These are phyloP conservation scores for Sarocladium brachiariae DNA, from an alignment of 2,329 filamentous ascomycete genomes.

Conservation along the genomic window DNA sequence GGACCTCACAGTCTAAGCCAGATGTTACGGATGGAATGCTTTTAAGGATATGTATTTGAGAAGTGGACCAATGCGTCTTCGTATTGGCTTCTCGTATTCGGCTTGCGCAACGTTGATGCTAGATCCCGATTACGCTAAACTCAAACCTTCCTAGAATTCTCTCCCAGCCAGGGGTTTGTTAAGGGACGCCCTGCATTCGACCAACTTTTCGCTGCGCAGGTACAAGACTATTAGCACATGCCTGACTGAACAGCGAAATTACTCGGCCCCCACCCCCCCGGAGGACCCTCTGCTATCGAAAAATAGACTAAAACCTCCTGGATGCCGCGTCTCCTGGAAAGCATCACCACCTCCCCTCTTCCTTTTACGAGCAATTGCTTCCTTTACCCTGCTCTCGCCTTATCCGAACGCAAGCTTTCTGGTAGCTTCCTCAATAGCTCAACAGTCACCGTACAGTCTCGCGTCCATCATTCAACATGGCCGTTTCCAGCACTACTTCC, in stretches of 20 bases:
- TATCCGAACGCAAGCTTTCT: neutral
- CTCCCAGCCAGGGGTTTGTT: conserved; percentile 3
- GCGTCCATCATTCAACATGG: conserved; percentile 33
- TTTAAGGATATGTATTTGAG: neutral
- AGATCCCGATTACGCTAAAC: conserved; percentile 1
- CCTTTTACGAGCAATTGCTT: neutral
- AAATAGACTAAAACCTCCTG: conserved; percentile 9
- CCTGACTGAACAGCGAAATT: neutral
- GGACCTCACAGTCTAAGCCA: too few relatives aligned
- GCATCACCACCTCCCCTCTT: neutral
- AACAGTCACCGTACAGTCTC: conserved; percentile 10
- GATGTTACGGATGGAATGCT: too few relatives aligned
- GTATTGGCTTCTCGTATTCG: conserved; percentile 7
- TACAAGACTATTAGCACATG: neutral
- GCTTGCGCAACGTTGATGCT: neutral
- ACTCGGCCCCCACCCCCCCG: neutral
- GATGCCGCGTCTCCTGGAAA: conserved; percentile 2
- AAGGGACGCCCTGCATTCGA: conserved; percentile 2
- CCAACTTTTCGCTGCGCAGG: conserved; percentile 1
- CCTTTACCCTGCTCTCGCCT: neutral
- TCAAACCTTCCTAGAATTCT: neutral
- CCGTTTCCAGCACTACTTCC: conserved; percentile 29
- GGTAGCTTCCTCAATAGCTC: neutral
- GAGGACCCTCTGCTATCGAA: conserved; percentile 3
- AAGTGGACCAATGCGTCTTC: neutral